Evolutionary conservation across 331 rosid genomes (phyloP), one percentile per base, ranked within the genome.

Genomic region (Spiraea crenata): DNA sequence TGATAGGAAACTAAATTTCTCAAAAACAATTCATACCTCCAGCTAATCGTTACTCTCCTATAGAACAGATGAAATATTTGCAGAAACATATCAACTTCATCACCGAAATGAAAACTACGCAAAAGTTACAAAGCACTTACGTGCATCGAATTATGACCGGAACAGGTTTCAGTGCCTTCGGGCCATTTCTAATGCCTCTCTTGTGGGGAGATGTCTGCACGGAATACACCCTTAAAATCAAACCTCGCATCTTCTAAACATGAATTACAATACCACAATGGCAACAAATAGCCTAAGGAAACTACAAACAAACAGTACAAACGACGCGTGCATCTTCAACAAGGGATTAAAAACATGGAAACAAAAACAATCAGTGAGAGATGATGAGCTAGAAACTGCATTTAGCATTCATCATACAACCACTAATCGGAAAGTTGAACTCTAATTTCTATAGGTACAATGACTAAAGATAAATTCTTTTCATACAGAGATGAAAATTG

Each of bases 101-200:
- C 58, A 4, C 0, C 19, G 9, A 66, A 65, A 51, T 3, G 5
- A 5, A 15, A 42, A 50, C 40, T 25, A 49, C 25, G 13, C 74
- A 38, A 20, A 55, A 20, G 89, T 80, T 80, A 83, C 97, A 67
- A 60, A 4, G 7, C 31, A 52, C 96, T 80, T 79, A 89, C 99
- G 69, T 89, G 95, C 91, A 95, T 46, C 88, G 77, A 54, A 86
- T 63, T 52, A 95, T 87, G 63, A 91, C 96, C 0, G 93, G 97
- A 72, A 73, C 69, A 25, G 97, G 97, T 76, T 95, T 91, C 73
- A 91, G 65, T 65, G 97, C 99, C 82, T 78, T 95, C 3, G 97
- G 96, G 41, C 95, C 99, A 81, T 95, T 95, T 73, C 99, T 79
- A 74, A 95, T 84, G 74, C 96, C 96, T 82, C 86, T 91, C 85